A percentile compares a stretch with the other conserved stretches of the same genome.
These are phyloP conservation scores for Colletotrichum acutatum DNA, from an alignment of 2,329 filamentous ascomycete species.

Conservation along the genomic window DNA sequence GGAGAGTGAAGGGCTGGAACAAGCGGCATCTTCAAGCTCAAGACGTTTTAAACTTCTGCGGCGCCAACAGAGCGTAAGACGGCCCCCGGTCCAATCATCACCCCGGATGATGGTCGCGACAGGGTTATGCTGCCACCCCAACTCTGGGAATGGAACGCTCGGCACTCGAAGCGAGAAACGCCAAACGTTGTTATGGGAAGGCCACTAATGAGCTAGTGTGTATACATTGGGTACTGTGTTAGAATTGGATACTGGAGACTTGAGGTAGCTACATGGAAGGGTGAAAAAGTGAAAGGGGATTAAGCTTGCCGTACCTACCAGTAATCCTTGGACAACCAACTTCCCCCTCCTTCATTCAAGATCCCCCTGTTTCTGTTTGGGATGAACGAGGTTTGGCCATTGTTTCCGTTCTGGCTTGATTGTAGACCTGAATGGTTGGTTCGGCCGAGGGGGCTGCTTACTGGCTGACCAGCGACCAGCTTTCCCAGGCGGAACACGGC, in stretches of 20 bases:
- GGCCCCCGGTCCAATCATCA: background rate
- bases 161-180: constrained; percentile 13
- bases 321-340: background rate
- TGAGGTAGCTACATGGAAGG: background rate
- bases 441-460: background rate
- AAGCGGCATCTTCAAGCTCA: constrained; percentile 12
- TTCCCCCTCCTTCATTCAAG: background rate
- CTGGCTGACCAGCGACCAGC: background rate
- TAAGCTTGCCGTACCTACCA: background rate
- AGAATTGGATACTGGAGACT: background rate
- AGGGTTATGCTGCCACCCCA: background rate
- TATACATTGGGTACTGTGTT: no score
- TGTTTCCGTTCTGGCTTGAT: background rate
- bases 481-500: background rate
- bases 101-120: background rate
- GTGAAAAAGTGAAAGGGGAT: background rate
- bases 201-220: background rate
- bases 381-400: constrained; percentile 16
- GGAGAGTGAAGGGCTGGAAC: background rate
- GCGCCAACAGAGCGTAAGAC: background rate
- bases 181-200: background rate
- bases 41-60: constrained; percentile 31
- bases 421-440: background rate
- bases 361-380: constrained; percentile 1
- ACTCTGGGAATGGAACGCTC: background rate